Base-by-base conservation (phyloP, 148 eudicot species). In the Polygonum aviculare region DNA sequence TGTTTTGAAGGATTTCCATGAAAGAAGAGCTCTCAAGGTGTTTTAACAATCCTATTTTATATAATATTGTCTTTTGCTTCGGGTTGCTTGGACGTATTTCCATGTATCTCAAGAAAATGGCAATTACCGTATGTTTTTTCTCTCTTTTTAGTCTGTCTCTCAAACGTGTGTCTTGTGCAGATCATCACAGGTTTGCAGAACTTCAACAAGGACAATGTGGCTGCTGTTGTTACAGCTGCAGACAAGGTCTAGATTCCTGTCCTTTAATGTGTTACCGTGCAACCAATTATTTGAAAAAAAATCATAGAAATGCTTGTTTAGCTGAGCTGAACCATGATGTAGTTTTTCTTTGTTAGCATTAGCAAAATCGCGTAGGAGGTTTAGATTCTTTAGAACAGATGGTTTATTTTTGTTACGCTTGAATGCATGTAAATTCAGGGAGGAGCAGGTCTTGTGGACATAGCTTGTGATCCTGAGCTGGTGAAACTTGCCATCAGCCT, bases 391-490 rank as follows among this genome's bases (percentile, higher is more conserved):
- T n/a, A 44, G 1, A 5, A 44, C 9, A 44, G 47, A 7, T 26
- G 31, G 0, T 6, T 44, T 0, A 0, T 62, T 62, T 59, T 19
- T 12, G 10, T 22, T 59, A 21, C 1, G 31, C 35, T 59, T 59
- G 12, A n/a, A 18, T 62, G 39, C 14, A 7, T 49, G 21, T 39
- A 59, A 12, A 72, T 47, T 73, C 88, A 93, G 98, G 98, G 98
- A 81, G 98, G 98, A 77, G 98, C 98, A 65, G 88, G 93, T 81
- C 98, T 88, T 85, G 93, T 91, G 77, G 98, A 93, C 75, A 93
- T 93, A 74, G 98, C 98, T 12, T 90, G 98, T 69, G 91, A 93
- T 79, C 86, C 91, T 2, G 97, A 93, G 74, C 80, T 93, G 80
- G 98, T 93, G 83, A 91, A 88, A 80, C 89, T 93, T 70, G 98